Evolutionary conservation across 1,284 basidiomycete species (phyloP).

Genomic region (Ceratobasidium sp.): DNA sequence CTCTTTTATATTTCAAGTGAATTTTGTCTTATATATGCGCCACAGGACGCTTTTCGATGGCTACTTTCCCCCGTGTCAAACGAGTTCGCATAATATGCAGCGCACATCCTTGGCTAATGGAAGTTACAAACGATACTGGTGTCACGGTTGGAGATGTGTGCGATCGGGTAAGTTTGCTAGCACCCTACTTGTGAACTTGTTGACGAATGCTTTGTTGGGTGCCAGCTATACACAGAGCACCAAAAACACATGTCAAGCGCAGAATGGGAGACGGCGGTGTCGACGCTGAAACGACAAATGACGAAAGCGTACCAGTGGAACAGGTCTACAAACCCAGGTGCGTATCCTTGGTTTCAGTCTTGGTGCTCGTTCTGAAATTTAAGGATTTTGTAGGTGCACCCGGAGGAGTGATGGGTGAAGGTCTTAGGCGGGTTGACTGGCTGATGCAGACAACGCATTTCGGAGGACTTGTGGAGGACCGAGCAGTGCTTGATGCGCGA

Average conservation of each 20-base stretch:
- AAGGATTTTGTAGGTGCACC: conserved; percentile 40
- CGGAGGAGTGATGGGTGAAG: conserved; percentile 45
- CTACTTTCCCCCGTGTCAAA: conserved; percentile 46
- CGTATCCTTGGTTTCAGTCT: background rate
- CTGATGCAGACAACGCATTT: conserved; percentile 44
- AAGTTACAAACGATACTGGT: conserved; percentile 42
- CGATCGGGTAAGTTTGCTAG: conserved; percentile 18
- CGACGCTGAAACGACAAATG: conserved; percentile 43
- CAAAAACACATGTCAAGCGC: conserved; percentile 37
- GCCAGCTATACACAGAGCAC: conserved; percentile 31
- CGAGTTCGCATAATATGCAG: conserved; percentile 44
- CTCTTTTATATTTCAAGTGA: conserved; percentile 5
- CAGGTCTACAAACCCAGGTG: conserved; percentile 43
- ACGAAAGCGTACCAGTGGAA: conserved; percentile 47
- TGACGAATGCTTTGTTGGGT: conserved; percentile 3
- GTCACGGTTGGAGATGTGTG: conserved; percentile 46
- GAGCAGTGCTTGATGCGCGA: conserved; percentile 15
- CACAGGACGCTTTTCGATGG: conserved; percentile 40
- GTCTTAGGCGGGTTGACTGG: conserved; percentile 43
- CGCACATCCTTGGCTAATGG: conserved; percentile 46
- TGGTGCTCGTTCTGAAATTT: background rate
- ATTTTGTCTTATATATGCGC: background rate
- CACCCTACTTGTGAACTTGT: conserved; percentile 27
- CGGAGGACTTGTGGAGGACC: conserved; percentile 41
- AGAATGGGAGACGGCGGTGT: conserved; percentile 42